phyloP scores from a whole-genome alignment of 148 eudicot genomes.

The Spergularia bocconei region DNA sequence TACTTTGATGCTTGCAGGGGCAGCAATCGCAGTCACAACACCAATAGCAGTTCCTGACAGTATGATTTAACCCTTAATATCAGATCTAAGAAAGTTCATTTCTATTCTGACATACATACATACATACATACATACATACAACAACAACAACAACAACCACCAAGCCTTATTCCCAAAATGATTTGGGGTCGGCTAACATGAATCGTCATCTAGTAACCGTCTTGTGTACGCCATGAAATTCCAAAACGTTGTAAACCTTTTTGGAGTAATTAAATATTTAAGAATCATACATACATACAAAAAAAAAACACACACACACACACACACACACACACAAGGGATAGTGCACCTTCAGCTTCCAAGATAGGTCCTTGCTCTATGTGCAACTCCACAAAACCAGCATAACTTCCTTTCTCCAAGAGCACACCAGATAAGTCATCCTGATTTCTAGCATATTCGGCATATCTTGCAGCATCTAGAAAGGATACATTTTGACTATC shows the following conservation, averaged over 20 bases:
- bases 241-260: too few species aligned
- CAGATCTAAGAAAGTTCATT: slow-evolving; percentile 6
- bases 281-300: too few species aligned
- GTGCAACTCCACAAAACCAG: slow-evolving; percentile 89
- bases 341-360: slow-evolving; percentile 72
- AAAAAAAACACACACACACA: too few species aligned
- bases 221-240: too few species aligned
- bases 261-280: too few species aligned
- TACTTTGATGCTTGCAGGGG: slow-evolving; percentile 96
- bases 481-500: slow-evolving; percentile 75
- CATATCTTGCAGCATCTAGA: slow-evolving; percentile 73
- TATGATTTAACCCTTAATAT: not conserved
- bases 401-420: slow-evolving; percentile 53
- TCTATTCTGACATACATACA: not conserved
- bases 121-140: too few species aligned
- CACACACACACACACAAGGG: not conserved
- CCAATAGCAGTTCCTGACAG: slow-evolving; percentile 70
- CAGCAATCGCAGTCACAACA: slow-evolving; percentile 96
- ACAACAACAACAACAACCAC: too few species aligned
- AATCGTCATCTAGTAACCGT: too few species aligned
- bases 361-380: slow-evolving; percentile 97
- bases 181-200: too few species aligned
- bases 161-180: too few species aligned
- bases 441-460: slow-evolving; percentile 59
- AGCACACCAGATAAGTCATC: slow-evolving; percentile 60